A percentile compares a stretch with the other conserved stretches of the same genome.
These are phyloP conservation scores for Volvox carteri DNA, from an alignment of 163 green algal species.

Conservation along the genomic window DNA sequence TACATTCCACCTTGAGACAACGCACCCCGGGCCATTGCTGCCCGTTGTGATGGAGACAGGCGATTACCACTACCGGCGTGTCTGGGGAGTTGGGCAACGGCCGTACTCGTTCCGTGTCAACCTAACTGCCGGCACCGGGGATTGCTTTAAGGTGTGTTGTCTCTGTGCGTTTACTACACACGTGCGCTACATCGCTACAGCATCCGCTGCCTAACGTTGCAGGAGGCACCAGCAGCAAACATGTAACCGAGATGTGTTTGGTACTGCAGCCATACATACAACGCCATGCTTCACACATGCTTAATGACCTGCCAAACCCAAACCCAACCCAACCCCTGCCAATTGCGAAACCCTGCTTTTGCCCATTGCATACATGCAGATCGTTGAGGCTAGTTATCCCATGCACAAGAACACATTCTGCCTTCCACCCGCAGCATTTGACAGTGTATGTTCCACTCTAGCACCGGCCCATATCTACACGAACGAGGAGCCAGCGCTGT, in stretches of 20 bases:
- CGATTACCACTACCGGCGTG: background rate
- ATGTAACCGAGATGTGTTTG: background rate
- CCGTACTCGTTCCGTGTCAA: constrained; percentile 5
- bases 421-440: background rate
- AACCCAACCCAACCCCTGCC: background rate
- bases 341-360: background rate
- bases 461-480: constrained; percentile 4
- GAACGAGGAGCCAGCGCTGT: background rate
- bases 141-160: constrained; percentile 12
- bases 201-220: too few relatives aligned
- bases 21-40: background rate
- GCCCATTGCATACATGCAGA: background rate
- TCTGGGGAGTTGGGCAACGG: background rate
- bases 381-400: constrained; percentile 9
- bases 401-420: constrained; percentile 7
- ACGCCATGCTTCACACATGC: background rate
- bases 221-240: too few relatives aligned
- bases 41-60: background rate
- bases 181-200: too few relatives aligned
- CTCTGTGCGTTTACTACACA: background rate
- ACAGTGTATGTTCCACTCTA: background rate
- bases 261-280: background rate
- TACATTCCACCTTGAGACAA: background rate
- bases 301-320: background rate
- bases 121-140: background rate